Evolutionary conservation across 2,329 filamentous ascomycete genomes (phyloP), one percentile per base, ranked within the genome.

Genomic region (Trichophaea hybrida): DNA sequence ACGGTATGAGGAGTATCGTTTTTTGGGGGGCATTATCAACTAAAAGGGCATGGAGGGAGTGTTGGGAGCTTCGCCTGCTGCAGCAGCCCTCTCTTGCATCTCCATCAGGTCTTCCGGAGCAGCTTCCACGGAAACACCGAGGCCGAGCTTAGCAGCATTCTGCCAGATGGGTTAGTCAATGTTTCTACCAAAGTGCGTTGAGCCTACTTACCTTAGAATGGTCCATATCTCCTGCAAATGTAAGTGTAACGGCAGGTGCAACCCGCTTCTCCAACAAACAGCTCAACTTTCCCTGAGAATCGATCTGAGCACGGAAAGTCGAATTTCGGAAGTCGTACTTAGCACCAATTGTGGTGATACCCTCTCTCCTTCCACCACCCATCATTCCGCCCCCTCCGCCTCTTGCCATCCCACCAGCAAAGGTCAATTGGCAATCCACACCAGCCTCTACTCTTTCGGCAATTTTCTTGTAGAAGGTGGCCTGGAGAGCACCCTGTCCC

Each of bases 321-420:
- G 88, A 93, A 76, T 89, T 87, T 71, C 88, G 82, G 82, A 98
- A 98, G 73, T 96, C 91, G 75, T 98, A 98, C 76, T 98, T 98
- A 72, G 89, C 88, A 70, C 91, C 93, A 69, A 97, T 80, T 58
- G 90, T 88, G 57, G 94, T 90, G 63, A 88, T 80, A 59, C 93
- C 93, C 73, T 98, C 90, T 74, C 89, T 91, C 73, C 84, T 81
- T 57, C 84, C 72, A 51, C 82, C 82, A 61, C 79, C 82, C 69
- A 88, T 88, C 82, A 93, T 89, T 74, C 87, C 75, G 64, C 81
- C 80, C 56, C 80, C 81, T 56, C 77, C 75, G 58, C 80, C 78
- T 51, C 61, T 57, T 32, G 59, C 57, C 53, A 71, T 69, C 35
- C 82, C 77, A 35, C 82, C 78, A 33, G 80, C 82, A 67, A 95